Percentiles rank a stretch among this genome's conserved stretches.
These are phyloP conservation scores for Aspergillus japonicus DNA, from an alignment of 2,329 filamentous ascomycete genomes.

Conservation along the genomic window DNA sequence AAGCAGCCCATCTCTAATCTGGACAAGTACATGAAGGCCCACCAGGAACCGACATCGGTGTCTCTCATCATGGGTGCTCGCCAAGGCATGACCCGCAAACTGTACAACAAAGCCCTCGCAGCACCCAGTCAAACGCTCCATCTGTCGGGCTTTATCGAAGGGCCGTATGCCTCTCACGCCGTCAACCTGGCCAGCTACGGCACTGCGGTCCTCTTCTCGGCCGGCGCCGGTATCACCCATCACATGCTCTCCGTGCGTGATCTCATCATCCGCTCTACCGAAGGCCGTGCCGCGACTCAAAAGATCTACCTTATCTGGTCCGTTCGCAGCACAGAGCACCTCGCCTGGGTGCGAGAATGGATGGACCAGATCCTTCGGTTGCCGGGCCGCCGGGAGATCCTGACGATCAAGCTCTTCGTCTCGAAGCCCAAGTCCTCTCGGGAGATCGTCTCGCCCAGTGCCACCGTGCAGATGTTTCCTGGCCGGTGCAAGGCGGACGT, in stretches of 20 bases:
- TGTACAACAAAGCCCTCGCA: conserved; percentile 57
- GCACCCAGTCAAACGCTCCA: conserved; percentile 51
- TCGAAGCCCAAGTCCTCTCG: conserved; percentile 57
- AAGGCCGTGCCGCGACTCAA: conserved; percentile 56
- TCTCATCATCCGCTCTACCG: conserved; percentile 53
- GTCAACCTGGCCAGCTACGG: conserved; percentile 59
- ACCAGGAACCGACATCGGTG: conserved; percentile 41
- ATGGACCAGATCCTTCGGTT: conserved; percentile 65
- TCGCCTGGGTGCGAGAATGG: conserved; percentile 64
- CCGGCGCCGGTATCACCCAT: conserved; percentile 66
- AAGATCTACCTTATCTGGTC: conserved; percentile 64
- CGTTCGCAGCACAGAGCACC: conserved; percentile 58
- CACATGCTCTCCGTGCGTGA: conserved; percentile 62
- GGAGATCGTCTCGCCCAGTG: conserved; percentile 57
- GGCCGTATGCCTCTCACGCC: conserved; percentile 62
- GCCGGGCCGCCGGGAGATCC: conserved; percentile 57
- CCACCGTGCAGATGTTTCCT: conserved; percentile 61
- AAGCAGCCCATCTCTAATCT: conserved; percentile 30
- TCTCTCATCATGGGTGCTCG: conserved; percentile 60
- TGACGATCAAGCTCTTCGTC: conserved; percentile 62
- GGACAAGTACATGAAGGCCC: conserved; percentile 24
- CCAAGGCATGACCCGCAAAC: conserved; percentile 62
- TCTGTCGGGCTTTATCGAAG: conserved; percentile 60
- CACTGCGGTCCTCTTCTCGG: conserved; percentile 65
- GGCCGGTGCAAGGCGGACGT: conserved; percentile 57